Percentiles rank a stretch among this genome's conserved stretches.
These are phyloP conservation scores for Colletotrichum trifolii DNA, from an alignment of 2,329 filamentous ascomycete genomes.

Conservation along the genomic window DNA sequence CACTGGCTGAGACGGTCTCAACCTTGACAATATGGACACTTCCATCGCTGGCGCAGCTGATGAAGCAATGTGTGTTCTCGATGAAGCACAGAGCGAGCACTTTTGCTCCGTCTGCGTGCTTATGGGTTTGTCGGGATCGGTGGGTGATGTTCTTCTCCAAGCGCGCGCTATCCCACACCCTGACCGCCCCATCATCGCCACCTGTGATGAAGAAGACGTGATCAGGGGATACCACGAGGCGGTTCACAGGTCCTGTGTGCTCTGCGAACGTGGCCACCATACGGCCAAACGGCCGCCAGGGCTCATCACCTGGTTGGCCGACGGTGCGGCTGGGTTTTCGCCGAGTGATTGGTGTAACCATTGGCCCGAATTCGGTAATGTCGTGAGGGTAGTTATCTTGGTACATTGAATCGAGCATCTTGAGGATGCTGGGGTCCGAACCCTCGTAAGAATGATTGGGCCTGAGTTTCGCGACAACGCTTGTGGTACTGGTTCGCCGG, in stretches of 20 bases:
- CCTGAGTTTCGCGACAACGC: constrained; percentile 31
- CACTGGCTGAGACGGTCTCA: constrained; percentile 59
- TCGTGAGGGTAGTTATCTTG: constrained; percentile 76
- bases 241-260: constrained; percentile 84
- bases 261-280: constrained; percentile 91
- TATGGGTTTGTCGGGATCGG: constrained; percentile 86
- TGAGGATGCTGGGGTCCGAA: constrained; percentile 75
- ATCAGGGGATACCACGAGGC: constrained; percentile 85
- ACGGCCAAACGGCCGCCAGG: constrained; percentile 86
- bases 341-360: constrained; percentile 76
- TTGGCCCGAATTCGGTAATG: constrained; percentile 79
- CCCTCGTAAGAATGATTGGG: constrained; percentile 85
- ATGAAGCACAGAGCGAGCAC: constrained; percentile 90
- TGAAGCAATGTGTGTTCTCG: constrained; percentile 92
- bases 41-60: constrained; percentile 90
- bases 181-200: constrained; percentile 90
- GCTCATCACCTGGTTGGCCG: constrained; percentile 64
- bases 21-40: constrained; percentile 91
- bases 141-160: constrained; percentile 93
- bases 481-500: constrained; percentile 40
- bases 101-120: constrained; percentile 75
- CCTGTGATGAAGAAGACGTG: constrained; percentile 95
- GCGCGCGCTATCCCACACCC: constrained; percentile 91
- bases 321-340: constrained; percentile 61
- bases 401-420: constrained; percentile 87